Evolutionary conservation across 768 basidiomycete genomes (phyloP), one percentile per base, ranked within the genome.

Genomic region (Goffeauzyma gilvescens): DNA sequence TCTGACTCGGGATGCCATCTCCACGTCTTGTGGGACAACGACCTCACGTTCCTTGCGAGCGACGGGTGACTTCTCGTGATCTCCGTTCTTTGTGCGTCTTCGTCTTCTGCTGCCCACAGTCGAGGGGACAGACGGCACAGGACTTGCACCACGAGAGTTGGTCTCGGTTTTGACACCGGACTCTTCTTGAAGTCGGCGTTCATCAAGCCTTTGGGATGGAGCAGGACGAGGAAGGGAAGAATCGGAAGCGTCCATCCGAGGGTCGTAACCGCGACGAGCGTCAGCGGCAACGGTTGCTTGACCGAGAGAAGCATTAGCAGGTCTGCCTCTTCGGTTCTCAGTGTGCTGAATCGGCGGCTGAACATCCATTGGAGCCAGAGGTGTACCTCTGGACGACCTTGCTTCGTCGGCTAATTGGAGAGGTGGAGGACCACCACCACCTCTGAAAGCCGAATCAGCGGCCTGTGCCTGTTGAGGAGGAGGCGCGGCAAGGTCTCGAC

Each of bases 1-100:
- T 1, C 80, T 79, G 23, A 77, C 80, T 2, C 38, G 32, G 32
- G 48, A 41, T 37, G 42, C 24, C 30, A 45, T 46, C 22, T 34
- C 44, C 7, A 42, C 44, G 21, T 44, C 48, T 32, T n/a, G n/a
- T n/a, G n/a, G n/a, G n/a, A n/a, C n/a, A n/a, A n/a, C n/a, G n/a
- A n/a, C n/a, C n/a, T n/a, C n/a, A n/a, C n/a, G n/a, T n/a, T n/a
- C n/a, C n/a, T n/a, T n/a, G n/a, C n/a, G n/a, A n/a, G n/a, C n/a
- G n/a, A n/a, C n/a, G n/a, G n/a, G n/a, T n/a, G n/a, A n/a, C n/a
- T n/a, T n/a, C n/a, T n/a, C n/a, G n/a, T n/a, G n/a, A n/a, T n/a
- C n/a, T n/a, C n/a, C n/a, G n/a, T n/a, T n/a, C n/a, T n/a, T n/a
- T n/a, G n/a, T n/a, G n/a, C n/a, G n/a, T 48, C 28, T 47, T 51